Evolutionary conservation across 2,329 filamentous ascomycete genomes (phyloP).

Genomic region (Paecilomyces sp.): DNA sequence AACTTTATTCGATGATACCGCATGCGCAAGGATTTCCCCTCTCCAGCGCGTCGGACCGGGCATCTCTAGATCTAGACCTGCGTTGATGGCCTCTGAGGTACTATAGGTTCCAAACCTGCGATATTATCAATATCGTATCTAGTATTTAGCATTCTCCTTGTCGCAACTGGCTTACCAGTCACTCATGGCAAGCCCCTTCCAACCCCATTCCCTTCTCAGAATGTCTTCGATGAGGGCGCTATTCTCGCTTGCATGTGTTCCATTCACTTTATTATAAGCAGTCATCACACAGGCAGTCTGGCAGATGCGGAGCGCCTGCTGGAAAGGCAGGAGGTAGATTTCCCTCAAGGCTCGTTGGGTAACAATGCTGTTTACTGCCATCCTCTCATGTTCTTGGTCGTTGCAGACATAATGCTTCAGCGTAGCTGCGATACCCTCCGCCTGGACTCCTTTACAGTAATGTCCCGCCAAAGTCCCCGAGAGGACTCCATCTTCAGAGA

Average conservation of each 20-base stretch:
- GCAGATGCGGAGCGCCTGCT: conserved; percentile 51
- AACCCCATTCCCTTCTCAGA: conserved; percentile 40
- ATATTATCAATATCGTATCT: background rate
- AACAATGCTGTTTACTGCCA: conserved; percentile 34
- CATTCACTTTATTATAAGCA: conserved; percentile 52
- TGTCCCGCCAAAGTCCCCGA: conserved; percentile 66
- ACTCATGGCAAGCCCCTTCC: conserved; percentile 41
- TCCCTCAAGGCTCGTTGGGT: conserved; percentile 52
- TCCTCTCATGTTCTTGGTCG: conserved; percentile 38
- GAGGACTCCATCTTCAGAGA: conserved; percentile 73
- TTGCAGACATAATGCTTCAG: conserved; percentile 58
- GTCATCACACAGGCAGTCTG: conserved; percentile 53
- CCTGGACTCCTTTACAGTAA: conserved; percentile 66
- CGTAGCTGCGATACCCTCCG: conserved; percentile 65
- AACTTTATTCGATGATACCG: conserved; percentile 51
- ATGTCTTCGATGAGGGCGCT: conserved; percentile 35
- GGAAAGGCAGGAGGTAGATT: conserved; percentile 58
- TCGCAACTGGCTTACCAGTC: conserved; percentile 29
- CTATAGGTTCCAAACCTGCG: conserved; percentile 41
- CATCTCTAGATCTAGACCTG: conserved; percentile 43
- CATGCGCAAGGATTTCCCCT: conserved; percentile 31
- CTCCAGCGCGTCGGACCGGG: conserved; percentile 40
- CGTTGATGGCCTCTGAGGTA: conserved; percentile 37
- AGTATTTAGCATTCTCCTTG: background rate
- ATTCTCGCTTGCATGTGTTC: conserved; percentile 39